Percentiles rank a stretch among this genome's conserved stretches.
Conservation (phyloP, 2,329 filamentous ascomycete species). For the Penicillium sp. region DNA sequence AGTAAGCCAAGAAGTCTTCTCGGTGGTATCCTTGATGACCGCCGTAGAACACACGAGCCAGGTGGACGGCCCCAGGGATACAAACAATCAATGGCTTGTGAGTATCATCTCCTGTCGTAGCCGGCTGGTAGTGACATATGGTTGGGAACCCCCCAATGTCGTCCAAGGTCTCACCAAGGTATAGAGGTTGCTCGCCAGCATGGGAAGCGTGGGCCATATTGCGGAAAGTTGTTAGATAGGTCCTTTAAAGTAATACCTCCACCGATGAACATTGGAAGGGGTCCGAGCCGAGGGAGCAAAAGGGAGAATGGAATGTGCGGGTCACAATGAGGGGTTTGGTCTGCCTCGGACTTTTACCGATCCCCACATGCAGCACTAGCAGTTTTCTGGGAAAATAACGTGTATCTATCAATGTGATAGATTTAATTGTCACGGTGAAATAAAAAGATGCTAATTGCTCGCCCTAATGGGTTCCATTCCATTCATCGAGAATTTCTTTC, state of each 20-base stretch:
- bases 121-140: constrained; percentile 17
- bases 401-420: no score
- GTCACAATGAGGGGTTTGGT: no score
- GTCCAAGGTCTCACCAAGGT: constrained; percentile 12
- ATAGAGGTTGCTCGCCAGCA: neutral
- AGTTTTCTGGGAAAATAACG: no score
- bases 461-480: no score
- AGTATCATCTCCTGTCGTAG: neutral
- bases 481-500: no score
- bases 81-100: constrained; percentile 19
- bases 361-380: no score
- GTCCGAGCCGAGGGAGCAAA: neutral
- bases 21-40: constrained; percentile 18
- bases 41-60: constrained; percentile 27
- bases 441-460: no score
- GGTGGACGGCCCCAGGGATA: constrained; percentile 23
- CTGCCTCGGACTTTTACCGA: no score
- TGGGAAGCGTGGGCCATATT: neutral
- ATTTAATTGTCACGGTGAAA: no score
- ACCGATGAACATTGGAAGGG: no score
- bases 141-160: constrained; percentile 14
- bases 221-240: neutral
- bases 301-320: neutral
- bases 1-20: constrained; percentile 23
- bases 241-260: no score